Evolutionary conservation across 2,329 filamentous ascomycete species (phyloP).

Genomic region (Ceratocystis huliohia): DNA sequence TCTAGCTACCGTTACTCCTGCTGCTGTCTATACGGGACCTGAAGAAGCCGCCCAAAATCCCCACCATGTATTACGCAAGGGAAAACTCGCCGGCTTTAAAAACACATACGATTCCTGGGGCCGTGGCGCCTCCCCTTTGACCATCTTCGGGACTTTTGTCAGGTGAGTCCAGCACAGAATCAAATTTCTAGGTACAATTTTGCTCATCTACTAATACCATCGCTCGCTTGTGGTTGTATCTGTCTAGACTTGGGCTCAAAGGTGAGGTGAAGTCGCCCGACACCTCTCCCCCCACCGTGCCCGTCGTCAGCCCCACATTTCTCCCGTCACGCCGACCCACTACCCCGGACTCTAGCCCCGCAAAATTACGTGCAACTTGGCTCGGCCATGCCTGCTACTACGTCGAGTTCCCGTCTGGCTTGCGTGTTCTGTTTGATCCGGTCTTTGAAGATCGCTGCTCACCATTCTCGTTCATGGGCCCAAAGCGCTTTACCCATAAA

Average conservation of each 20-base stretch:
- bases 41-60: constrained; percentile 29
- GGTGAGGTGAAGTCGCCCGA: constrained; percentile 40
- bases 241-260: constrained; percentile 29
- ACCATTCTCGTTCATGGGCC: constrained; percentile 56
- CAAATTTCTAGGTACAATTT: too few species aligned
- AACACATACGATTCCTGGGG: constrained; percentile 40
- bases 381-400: constrained; percentile 91
- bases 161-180: constrained; percentile 14
- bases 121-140: constrained; percentile 17
- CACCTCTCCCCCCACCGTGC: constrained; percentile 51
- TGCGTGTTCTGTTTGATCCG: constrained; percentile 85
- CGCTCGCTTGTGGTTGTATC: too few species aligned
- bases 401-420: constrained; percentile 73
- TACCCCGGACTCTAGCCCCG: constrained; percentile 30
- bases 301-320: constrained; percentile 55
- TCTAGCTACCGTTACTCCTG: constrained; percentile 23
- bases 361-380: constrained; percentile 73
- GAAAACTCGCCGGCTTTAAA: constrained; percentile 33
- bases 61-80: constrained; percentile 33
- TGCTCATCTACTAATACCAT: too few species aligned
- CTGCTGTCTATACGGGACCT: constrained; percentile 22
- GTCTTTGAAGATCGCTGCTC: constrained; percentile 83
- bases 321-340: constrained; percentile 40
- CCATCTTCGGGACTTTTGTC: constrained; percentile 1
- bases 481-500: constrained; percentile 64